These are phyloP conservation scores for Epichloe scottii DNA, from an alignment of 2,329 filamentous ascomycete genomes.

Conservation along the genomic window DNA sequence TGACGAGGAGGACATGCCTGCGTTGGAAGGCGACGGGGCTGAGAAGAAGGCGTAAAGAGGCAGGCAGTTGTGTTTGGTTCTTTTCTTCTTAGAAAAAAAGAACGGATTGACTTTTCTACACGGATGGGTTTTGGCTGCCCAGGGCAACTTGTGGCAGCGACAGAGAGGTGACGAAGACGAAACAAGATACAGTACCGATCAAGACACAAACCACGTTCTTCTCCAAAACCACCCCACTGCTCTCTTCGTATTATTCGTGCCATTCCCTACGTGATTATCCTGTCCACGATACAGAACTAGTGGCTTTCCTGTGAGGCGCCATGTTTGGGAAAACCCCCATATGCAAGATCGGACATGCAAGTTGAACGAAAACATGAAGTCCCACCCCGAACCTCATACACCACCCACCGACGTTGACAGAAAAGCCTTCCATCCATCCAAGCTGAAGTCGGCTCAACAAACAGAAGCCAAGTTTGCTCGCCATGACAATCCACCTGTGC, in stretches of 20 bases:
- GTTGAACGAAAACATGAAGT: background rate
- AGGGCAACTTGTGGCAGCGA: background rate
- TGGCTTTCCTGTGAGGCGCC: background rate
- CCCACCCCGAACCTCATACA: no score
- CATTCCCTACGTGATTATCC: background rate
- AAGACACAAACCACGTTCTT: background rate
- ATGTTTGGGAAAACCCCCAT: background rate
- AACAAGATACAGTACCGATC: background rate
- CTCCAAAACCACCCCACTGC: background rate
- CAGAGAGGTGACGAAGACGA: background rate
- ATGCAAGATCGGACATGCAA: background rate
- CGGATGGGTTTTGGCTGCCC: background rate
- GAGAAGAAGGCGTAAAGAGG: conserved; percentile 25
- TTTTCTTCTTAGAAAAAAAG: background rate
- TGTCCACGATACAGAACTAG: no score
- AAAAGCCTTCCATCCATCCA: no score
- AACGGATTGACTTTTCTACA: background rate
- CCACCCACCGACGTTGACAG: no score
- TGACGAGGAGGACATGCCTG: conserved; percentile 72
- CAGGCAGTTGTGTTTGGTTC: background rate
- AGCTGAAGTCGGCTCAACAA: background rate
- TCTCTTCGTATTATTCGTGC: background rate
- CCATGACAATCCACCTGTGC: background rate
- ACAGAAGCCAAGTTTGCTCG: conserved; percentile 2
- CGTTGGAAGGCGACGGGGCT: conserved; percentile 43